Conservation (phyloP, 2,329 filamentous ascomycete species). For the Botrytis deweyae region DNA sequence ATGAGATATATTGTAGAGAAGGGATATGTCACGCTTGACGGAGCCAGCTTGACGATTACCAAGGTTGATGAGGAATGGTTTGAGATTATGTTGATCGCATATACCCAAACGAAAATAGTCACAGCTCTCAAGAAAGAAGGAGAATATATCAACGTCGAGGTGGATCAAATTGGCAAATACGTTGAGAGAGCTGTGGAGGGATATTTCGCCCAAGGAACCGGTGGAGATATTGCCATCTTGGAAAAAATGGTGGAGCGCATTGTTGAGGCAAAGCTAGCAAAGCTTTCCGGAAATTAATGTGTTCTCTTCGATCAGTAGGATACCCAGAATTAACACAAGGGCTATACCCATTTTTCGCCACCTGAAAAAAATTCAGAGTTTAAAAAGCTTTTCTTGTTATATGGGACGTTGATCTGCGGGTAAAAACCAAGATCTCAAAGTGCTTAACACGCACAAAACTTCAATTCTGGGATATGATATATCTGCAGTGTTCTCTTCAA, state of each 20-base stretch:
- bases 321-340: background rate
- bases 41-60: conserved; percentile 90
- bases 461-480: background rate
- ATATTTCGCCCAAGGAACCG: conserved; percentile 64
- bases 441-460: too few species aligned
- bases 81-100: conserved; percentile 97
- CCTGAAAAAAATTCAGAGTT: background rate
- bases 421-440: too few species aligned
- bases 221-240: conserved; percentile 55
- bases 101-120: conserved; percentile 90
- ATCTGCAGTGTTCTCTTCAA: background rate
- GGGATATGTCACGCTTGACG: conserved; percentile 91
- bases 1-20: conserved; percentile 93
- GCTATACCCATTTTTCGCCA: background rate
- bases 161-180: conserved; percentile 65
- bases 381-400: background rate
- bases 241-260: conserved; percentile 73
- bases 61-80: conserved; percentile 79
- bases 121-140: conserved; percentile 40
- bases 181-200: conserved; percentile 86
- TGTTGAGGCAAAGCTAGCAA: conserved; percentile 64
- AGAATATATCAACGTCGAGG: conserved; percentile 42
- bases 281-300: background rate
- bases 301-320: background rate
- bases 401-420: background rate